A percentile compares a stretch with the other conserved stretches of the same genome.
Conservation (phyloP, 2,329 filamentous ascomycete genomes). For the Ophiostoma sp. region DNA sequence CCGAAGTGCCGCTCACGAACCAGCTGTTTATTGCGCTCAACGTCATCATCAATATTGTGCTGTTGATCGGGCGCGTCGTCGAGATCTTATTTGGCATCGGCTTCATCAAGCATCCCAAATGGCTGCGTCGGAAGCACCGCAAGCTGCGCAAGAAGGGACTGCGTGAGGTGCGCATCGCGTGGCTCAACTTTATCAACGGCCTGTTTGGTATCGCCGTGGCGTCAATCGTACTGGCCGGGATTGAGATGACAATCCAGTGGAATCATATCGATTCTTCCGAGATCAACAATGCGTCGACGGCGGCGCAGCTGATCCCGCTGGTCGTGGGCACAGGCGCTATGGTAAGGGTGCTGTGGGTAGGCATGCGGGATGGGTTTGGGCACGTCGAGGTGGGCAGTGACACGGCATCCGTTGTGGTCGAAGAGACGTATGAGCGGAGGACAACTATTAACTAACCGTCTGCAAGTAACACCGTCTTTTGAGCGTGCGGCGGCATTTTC, state of each 20-base stretch:
- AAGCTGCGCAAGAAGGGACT: slow-evolving; percentile 16
- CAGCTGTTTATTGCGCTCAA: slow-evolving; percentile 24
- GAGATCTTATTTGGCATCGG: slow-evolving; percentile 13
- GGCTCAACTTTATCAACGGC: slow-evolving; percentile 4
- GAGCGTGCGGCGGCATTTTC: not conserved
- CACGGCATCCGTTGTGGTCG: not conserved
- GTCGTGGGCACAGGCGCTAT: slow-evolving; percentile 11
- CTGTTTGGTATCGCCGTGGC: slow-evolving; percentile 10
- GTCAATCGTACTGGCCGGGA: slow-evolving; percentile 2
- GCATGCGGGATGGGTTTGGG: not conserved
- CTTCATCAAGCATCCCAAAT: slow-evolving; percentile 14
- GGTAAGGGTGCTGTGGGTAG: slow-evolving; percentile 13
- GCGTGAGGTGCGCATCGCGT: slow-evolving; percentile 12
- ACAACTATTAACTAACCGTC: not conserved
- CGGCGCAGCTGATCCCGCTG: slow-evolving; percentile 27
- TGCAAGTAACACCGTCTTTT: not conserved
- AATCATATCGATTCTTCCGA: slow-evolving; percentile 28
- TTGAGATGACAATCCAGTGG: slow-evolving; percentile 28
- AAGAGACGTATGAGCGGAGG: slow-evolving; percentile 26
- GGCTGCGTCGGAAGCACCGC: slow-evolving; percentile 19
- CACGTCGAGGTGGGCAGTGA: slow-evolving; percentile 1
- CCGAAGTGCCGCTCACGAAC: slow-evolving; percentile 21
- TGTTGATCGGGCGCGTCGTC: slow-evolving; percentile 24
- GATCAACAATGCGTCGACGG: slow-evolving; percentile 27
- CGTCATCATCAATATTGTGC: slow-evolving; percentile 23